These are phyloP conservation scores for Colletotrichum higginsianum DNA, from an alignment of 2,329 filamentous ascomycete species.

Conservation along the genomic window DNA sequence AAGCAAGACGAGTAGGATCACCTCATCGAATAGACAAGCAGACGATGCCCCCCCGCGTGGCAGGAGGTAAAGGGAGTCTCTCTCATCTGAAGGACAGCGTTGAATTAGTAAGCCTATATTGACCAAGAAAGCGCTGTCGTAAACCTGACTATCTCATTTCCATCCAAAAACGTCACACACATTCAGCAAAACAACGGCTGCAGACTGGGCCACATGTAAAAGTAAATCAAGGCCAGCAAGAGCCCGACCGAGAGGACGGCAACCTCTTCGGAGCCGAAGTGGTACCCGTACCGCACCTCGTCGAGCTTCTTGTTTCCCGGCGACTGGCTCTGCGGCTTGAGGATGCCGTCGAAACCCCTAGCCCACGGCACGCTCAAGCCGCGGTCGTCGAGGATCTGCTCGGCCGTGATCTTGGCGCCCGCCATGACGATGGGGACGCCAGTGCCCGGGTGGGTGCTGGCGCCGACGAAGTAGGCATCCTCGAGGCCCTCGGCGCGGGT, in stretches of 20 bases:
- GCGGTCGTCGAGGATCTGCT: constrained; percentile 59
- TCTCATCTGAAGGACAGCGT: not conserved
- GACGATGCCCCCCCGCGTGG: too few relatives aligned
- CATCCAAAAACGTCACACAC: not conserved
- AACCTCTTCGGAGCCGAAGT: constrained; percentile 43
- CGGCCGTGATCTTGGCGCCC: constrained; percentile 72
- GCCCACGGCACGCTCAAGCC: constrained; percentile 50
- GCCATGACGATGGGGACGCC: constrained; percentile 82
- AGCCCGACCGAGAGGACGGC: constrained; percentile 23
- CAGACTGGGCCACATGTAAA: constrained; percentile 20
- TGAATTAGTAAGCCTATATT: not conserved
- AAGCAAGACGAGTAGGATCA: too few relatives aligned
- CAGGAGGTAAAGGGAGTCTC: rapidly evolving
- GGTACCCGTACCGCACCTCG: constrained; percentile 32
- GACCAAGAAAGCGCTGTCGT: not conserved
- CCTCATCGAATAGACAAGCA: too few relatives aligned
- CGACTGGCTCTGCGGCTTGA: constrained; percentile 27
- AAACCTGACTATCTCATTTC: not conserved
- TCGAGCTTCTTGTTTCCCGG: constrained; percentile 33
- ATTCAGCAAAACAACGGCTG: constrained; percentile 5
- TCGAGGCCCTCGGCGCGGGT: constrained; percentile 67
- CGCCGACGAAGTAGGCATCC: constrained; percentile 79
- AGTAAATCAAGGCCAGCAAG: constrained; percentile 4
- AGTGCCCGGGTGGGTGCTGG: constrained; percentile 82
- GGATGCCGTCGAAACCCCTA: constrained; percentile 25